Evolutionary conservation across 768 basidiomycete genomes (phyloP), one percentile per base, ranked within the genome.

Genomic region (Crepidotus variabilis): DNA sequence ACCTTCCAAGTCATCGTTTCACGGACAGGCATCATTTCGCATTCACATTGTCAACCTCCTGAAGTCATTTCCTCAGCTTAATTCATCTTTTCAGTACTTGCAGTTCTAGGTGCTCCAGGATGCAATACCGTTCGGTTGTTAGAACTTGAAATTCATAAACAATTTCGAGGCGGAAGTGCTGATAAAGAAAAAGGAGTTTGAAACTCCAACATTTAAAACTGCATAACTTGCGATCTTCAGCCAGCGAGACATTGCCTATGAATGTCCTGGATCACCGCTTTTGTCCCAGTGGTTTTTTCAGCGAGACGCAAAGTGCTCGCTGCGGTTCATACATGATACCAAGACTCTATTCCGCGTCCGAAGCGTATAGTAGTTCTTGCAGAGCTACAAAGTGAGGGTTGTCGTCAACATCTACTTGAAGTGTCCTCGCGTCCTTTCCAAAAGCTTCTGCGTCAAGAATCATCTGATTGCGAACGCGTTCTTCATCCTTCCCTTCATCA

Each of bases 361-460:
- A 69, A 6, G 70, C 65, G 52, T 83, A 75, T 32, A 90, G 86
- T 74, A 88, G 80, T 47, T 85, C 83, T 34, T 77, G 77, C 56
- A 93, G 73, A 14, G 75, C 67, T 39, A 71, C 64, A 67, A 82
- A 92, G 16, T 80, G 73, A 52, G 80, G 73, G 57, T 79, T 81
- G 1, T 68, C 74, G 16, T 74, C 67, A 0, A 87, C 69, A n/a
- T 83, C 75, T 3, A 95, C 83, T 2, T 86, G 89, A 23, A 98
- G 68, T 21, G 76, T 71, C 59, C 78, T 69, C 1, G 88, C 94
- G 55, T 96, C 94, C 62, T 80, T 79, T 9, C 86, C 90, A 61
- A 98, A 87, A 7, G 87, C 87, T 49, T 88, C 82, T 0, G 96
- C 90, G 65, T 99, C 97, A 14, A 92, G 71, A 47, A 87, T 78